Conservation (phyloP, 805 yeast genomes). For the Tetrapisispora taiwanensis region DNA sequence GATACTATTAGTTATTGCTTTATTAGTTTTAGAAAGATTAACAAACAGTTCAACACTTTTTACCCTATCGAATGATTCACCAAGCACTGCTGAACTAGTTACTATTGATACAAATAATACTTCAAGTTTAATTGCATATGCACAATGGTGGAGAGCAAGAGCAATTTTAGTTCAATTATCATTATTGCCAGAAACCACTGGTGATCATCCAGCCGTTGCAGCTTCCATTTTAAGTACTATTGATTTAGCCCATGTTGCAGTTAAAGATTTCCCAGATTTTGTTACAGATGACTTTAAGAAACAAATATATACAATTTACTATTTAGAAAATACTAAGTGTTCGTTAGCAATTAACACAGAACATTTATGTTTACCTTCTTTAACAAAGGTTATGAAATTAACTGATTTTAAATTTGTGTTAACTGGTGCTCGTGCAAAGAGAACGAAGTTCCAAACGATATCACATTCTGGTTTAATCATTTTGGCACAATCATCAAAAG, state of each 20-base stretch:
- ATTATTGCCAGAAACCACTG: conserved; percentile 52
- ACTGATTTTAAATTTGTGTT: conserved; percentile 54
- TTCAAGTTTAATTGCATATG: conserved; percentile 36
- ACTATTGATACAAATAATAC: conserved; percentile 17
- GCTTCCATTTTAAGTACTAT: conserved; percentile 26
- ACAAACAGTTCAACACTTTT: conserved; percentile 28
- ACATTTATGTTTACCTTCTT: conserved; percentile 44
- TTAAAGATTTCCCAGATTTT: conserved; percentile 16
- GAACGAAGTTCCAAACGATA: conserved; percentile 71
- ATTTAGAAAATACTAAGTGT: conserved; percentile 59
- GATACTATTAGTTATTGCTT: conserved; percentile 34
- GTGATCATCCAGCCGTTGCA: conserved; percentile 32
- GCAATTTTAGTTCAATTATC: conserved; percentile 55
- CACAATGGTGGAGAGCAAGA: conserved; percentile 71
- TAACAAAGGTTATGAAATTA: conserved; percentile 45
- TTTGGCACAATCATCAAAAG: conserved; percentile 46
- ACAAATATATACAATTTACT: conserved; percentile 38
- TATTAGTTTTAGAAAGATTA: conserved; percentile 36
- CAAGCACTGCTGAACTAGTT: conserved; percentile 9
- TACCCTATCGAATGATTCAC: conserved; percentile 7
- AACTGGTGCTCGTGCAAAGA: conserved; percentile 81
- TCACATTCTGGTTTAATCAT: conserved; percentile 68
- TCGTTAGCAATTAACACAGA: conserved; percentile 57
- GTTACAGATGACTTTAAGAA: conserved; percentile 28
- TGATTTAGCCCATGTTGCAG: conserved; percentile 21